These are phyloP conservation scores for Coccomyxa sp. DNA, from an alignment of 139 green algal genomes.

Conservation along the genomic window DNA sequence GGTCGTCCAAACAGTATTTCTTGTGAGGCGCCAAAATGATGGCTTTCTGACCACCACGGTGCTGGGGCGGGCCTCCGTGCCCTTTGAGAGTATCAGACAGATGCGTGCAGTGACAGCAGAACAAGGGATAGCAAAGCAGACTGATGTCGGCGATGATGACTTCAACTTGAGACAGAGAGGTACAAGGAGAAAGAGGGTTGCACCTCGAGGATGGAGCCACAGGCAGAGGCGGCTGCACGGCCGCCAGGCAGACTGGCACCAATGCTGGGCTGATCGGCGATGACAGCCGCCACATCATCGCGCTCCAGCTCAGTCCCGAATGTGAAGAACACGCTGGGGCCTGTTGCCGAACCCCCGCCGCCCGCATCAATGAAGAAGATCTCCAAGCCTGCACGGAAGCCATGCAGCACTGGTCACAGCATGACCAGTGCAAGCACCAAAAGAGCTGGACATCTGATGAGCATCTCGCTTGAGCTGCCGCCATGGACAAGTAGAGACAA, in stretches of 20 bases:
- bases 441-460: background rate
- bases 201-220: slow-evolving; percentile 46
- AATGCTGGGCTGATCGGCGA: slow-evolving; percentile 41
- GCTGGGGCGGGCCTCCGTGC: background rate
- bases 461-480: background rate
- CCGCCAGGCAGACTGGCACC: slow-evolving; percentile 33
- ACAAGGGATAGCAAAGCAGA: too few species aligned
- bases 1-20: background rate
- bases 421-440: background rate
- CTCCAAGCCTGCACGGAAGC: slow-evolving; percentile 14
- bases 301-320: slow-evolving; percentile 53
- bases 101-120: too few species aligned
- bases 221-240: slow-evolving; percentile 17
- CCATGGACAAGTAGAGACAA: too few species aligned
- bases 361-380: slow-evolving; percentile 26
- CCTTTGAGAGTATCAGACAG: too few species aligned
- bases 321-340: slow-evolving; percentile 71
- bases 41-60: background rate
- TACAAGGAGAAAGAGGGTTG: background rate
- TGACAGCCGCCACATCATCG: slow-evolving; percentile 30
- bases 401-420: slow-evolving; percentile 7
- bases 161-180: background rate
- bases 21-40: background rate
- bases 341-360: slow-evolving; percentile 15
- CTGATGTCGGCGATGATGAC: background rate